Evolutionary conservation across 1,284 basidiomycete species (phyloP).

Genomic region (Heterobasidion parviporum): DNA sequence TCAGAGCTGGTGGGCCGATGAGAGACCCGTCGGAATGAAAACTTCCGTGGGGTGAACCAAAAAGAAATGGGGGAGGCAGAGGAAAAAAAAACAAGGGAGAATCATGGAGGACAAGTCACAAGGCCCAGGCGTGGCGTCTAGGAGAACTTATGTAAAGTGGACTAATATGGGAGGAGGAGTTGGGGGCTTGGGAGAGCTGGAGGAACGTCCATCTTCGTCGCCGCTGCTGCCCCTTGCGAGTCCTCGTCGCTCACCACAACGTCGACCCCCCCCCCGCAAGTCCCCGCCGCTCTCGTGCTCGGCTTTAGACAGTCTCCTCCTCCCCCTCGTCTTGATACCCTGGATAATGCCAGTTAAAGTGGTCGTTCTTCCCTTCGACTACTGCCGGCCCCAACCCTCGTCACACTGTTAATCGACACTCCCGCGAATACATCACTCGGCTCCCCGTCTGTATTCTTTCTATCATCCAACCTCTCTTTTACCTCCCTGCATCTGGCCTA

Average conservation of each 20-base stretch:
- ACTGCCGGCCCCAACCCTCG: slow-evolving; percentile 6
- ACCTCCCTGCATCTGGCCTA: slow-evolving; percentile 9
- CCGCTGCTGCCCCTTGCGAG: slow-evolving; percentile 12
- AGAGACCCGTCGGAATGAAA: no score
- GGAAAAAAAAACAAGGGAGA: background rate
- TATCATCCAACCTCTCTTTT: slow-evolving; percentile 9
- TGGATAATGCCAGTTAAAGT: slow-evolving; percentile 36
- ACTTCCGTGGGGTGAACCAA: no score
- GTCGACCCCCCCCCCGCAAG: slow-evolving; percentile 8
- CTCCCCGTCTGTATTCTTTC: slow-evolving; percentile 12
- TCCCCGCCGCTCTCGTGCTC: slow-evolving; percentile 7
- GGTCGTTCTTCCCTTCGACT: slow-evolving; percentile 6
- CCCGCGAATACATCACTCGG: slow-evolving; percentile 7
- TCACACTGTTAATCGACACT: slow-evolving; percentile 13
- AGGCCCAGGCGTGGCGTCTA: background rate
- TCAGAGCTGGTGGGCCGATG: no score
- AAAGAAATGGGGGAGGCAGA: no score
- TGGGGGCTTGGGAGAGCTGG: slow-evolving; percentile 1
- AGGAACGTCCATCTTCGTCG: slow-evolving; percentile 10
- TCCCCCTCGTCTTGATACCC: slow-evolving; percentile 8
- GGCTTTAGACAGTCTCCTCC: slow-evolving; percentile 8
- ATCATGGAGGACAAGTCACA: background rate
- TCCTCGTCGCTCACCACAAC: slow-evolving; percentile 6
- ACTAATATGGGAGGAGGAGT: background rate
- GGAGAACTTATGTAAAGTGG: background rate